Base-by-base conservation (phyloP, 2,329 filamentous ascomycete species). In the Penicillium fuscoglaucum region DNA sequence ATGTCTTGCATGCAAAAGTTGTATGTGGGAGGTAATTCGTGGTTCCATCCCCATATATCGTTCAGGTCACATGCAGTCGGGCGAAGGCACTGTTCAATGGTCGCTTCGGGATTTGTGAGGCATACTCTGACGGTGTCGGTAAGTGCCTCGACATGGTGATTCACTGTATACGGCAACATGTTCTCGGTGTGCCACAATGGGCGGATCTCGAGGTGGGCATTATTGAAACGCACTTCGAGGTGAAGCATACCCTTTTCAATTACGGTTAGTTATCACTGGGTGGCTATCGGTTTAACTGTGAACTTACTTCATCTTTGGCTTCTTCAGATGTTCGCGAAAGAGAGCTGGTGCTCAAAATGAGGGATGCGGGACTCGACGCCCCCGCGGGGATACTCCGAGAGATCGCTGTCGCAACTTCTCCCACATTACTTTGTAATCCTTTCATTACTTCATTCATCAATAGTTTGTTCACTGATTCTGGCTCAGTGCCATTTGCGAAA, bases 41-140 rank as follows among this genome's bases (percentile, higher is more conserved):
- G 68, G 46, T 82, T 83, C 78, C 80, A 81, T 4, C 67, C 66
- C 81, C 81, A 83, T 44, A 83, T 74, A 24, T 78, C 69, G 17
- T 75, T 65, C 4, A 81, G 64, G 55, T 82, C 80, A n/a, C 68
- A 57, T 13, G 49, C 44, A 6, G 69, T 70, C 10, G 74, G 74
- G 1, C 65, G 63, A 39, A 79, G 62, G 43, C 64, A 70, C 17
- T 71, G 61, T 57, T 74, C 61, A 17, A 80, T 65, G 4, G 74
- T 58, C 6, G 59, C 54, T 1, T 66, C 55, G 1, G 68, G 70
- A 35, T 67, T 69, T 12, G 68, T 61, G 24, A 78, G 58, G 57
- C 72, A 76, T 17, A 71, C 52, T 47, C 68, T 64, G 52, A 82
- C 59, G 1, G 70, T 76, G 48, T 82, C 76, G 49, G 72, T 69